Base-by-base conservation (phyloP, 345 rosid genomes). In the Dimocarpus longan region DNA sequence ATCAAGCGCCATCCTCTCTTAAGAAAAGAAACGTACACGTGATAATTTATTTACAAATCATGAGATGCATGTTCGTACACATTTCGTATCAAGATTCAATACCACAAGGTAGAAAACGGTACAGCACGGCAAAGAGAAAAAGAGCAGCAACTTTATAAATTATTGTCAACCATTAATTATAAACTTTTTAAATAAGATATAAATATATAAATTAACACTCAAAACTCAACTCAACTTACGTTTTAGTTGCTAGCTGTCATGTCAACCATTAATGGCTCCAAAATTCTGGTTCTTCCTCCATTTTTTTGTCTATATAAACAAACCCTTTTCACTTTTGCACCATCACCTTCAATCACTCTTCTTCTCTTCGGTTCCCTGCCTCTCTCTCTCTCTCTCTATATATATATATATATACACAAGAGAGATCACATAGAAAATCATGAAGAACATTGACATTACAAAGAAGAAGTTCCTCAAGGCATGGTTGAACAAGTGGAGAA, bases 401-500 rank as follows among this genome's bases (percentile, higher is more conserved):
- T 46, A 54, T 5, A 15, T 19, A 59, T 1, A 13, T 4, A 50
- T 50, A 13, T 50, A 50, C 3, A 50, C 16, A 54, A 54, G 59
- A 54, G 59, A 54, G 59, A 54, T 50, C 19, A 50, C 15, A 50
- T 15, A 54, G 59, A 60, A 22, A 3, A 60, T 21, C 39, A 80
- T 71, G 81, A 77, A 79, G 70, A 60, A 60, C 65, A 21, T n/a
- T 21, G 52, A 6, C 52, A 85, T 70, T 26, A 88, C 80, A 85
- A 87, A 86, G 87, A 83, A 84, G 73, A 87, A 79, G 73, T 83
- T 87, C 69, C 66, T 86, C 0, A 86, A 56, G 65, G 85, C 88
- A 56, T 88, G 89, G 50, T 73, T 89, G 43, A 89, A 77, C 79
- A 88, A 89, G 78, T 85, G 90, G 87, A 92, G 88, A 63, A 89